phyloP scores from a whole-genome alignment of 2,329 filamentous ascomycete species.

The Leptographium wingfieldii region DNA sequence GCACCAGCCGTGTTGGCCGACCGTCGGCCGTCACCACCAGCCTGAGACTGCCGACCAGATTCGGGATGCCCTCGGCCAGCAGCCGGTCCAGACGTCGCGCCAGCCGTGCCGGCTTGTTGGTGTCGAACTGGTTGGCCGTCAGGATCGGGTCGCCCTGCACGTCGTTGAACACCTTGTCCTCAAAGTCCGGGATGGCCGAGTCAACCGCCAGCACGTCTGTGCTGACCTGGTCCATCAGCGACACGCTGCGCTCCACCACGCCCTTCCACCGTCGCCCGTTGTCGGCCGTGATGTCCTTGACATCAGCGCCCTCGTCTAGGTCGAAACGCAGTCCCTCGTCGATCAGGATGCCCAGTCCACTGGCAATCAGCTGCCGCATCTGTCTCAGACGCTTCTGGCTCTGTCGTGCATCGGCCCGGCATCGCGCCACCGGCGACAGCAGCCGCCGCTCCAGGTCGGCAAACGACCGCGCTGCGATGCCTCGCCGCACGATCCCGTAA shows the following conservation, averaged over 20 bases:
- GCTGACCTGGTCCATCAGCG: constrained; percentile 76
- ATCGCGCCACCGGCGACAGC: constrained; percentile 65
- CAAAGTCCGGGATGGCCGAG: constrained; percentile 48
- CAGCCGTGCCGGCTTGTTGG: constrained; percentile 44
- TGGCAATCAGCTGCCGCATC: constrained; percentile 69
- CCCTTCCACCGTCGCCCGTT: constrained; percentile 47
- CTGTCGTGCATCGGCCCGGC: constrained; percentile 58
- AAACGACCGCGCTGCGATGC: constrained; percentile 59
- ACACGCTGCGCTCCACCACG: constrained; percentile 66
- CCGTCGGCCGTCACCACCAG: constrained; percentile 52
- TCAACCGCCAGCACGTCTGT: constrained; percentile 55
- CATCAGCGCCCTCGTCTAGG: constrained; percentile 30
- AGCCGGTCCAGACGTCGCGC: constrained; percentile 57
- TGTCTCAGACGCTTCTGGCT: constrained; percentile 63
- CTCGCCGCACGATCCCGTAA: constrained; percentile 67
- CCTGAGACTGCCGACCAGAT: constrained; percentile 47
- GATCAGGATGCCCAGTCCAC: constrained; percentile 74
- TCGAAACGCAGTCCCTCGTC: constrained; percentile 68
- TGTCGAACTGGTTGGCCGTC: constrained; percentile 37
- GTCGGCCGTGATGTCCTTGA: constrained; percentile 23
- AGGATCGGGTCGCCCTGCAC: constrained; percentile 50
- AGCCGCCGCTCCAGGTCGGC: constrained; percentile 58
- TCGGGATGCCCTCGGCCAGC: constrained; percentile 54
- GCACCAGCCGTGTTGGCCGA: constrained; percentile 58
- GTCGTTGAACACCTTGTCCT: constrained; percentile 51